Evolutionary conservation across 225 moss, liverwort and hornwort species (phyloP).

Genomic region (Sphagnum tenellum): DNA sequence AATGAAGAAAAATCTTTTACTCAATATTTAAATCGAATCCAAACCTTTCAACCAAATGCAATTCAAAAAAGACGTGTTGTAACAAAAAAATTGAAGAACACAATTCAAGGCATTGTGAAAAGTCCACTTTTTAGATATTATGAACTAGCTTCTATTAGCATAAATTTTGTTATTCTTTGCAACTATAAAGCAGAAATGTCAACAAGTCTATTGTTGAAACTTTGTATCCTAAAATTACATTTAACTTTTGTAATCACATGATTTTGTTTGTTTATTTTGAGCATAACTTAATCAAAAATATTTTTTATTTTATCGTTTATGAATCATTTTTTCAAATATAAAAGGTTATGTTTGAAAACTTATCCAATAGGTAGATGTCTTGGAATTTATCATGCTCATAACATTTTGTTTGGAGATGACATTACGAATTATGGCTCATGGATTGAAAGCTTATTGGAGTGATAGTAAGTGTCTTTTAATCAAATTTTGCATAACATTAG

Average conservation of each 20-base stretch:
- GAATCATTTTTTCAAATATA: no score
- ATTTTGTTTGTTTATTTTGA: no score
- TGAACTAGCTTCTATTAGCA: conserved; percentile 48
- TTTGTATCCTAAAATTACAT: conserved; percentile 53
- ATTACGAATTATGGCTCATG: conserved; percentile 49
- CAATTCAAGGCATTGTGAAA: conserved; percentile 37
- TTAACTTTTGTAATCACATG: background rate
- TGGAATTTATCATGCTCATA: conserved; percentile 49
- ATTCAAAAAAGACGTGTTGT: conserved; percentile 23
- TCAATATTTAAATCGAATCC: conserved; percentile 7
- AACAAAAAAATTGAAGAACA: conserved; percentile 19
- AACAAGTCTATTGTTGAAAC: background rate
- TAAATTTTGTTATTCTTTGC: conserved; percentile 67
- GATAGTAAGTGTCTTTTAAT: conserved; percentile 35
- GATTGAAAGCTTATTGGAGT: conserved; percentile 25
- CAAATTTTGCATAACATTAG: background rate
- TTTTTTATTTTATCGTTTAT: no score
- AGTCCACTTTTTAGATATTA: conserved; percentile 43
- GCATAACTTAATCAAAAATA: background rate
- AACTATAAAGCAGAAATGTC: conserved; percentile 41
- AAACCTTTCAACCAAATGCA: conserved; percentile 13
- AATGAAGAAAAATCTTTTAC: no score
- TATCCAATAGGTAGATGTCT: conserved; percentile 19
- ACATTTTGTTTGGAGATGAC: conserved; percentile 53
- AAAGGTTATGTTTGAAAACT: conserved; percentile 1